These are phyloP conservation scores for Plectosphaerella sp. DNA, from an alignment of 2,329 filamentous ascomycete species.

Conservation along the genomic window DNA sequence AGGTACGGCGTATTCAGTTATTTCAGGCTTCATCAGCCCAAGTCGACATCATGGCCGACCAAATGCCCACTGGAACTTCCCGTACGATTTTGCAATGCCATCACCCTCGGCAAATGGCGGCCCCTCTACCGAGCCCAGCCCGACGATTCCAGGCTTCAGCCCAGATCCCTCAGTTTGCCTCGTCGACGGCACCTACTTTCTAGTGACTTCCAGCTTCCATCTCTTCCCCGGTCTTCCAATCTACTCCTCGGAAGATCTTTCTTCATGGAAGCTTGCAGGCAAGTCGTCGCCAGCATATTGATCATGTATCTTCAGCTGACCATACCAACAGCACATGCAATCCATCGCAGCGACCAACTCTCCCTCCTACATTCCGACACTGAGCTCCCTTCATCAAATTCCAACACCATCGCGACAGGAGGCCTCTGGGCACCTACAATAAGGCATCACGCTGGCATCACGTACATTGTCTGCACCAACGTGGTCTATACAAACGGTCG, in stretches of 20 bases:
- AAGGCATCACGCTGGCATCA: slow-evolving; percentile 11
- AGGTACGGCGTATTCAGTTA: too few species aligned
- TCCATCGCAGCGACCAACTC: neutral
- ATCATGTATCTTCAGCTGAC: neutral
- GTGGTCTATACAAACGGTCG: neutral
- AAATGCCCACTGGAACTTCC: too few species aligned
- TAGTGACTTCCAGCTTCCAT: slow-evolving; percentile 34
- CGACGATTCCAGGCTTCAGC: slow-evolving; percentile 1
- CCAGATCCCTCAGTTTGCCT: slow-evolving; percentile 1
- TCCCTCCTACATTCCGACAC: neutral
- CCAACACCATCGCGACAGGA: neutral
- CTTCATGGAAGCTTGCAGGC: slow-evolving; percentile 22
- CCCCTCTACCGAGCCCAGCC: too few species aligned
- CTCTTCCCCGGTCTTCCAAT: slow-evolving; percentile 50
- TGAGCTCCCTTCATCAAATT: neutral
- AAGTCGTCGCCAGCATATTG: neutral
- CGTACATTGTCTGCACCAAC: slow-evolving; percentile 20
- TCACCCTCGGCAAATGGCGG: too few species aligned
- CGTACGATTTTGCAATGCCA: too few species aligned
- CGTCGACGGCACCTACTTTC: neutral
- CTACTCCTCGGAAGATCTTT: slow-evolving; percentile 25
- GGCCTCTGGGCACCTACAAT: slow-evolving; percentile 3
- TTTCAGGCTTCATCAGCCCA: too few species aligned
- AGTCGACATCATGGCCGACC: too few species aligned
- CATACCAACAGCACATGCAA: neutral